Conservation (phyloP, 176 grass and related monocot genomes). For the Hyparrhenia diplandra region DNA sequence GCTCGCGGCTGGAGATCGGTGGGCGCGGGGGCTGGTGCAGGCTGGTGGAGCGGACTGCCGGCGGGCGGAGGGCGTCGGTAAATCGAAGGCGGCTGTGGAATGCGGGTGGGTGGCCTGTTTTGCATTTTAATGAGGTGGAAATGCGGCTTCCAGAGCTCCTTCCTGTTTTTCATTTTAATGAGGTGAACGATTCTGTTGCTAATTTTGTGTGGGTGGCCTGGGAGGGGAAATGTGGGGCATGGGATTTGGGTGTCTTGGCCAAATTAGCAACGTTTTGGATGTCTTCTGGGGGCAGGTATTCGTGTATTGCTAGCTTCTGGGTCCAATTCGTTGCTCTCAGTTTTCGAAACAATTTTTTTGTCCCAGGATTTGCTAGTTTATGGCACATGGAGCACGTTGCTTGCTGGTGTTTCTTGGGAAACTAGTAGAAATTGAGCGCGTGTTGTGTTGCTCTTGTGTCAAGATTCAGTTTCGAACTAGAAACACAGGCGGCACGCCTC, state of each 20-base stretch:
- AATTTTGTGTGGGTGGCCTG: neutral
- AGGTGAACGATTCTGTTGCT: constrained; percentile 10
- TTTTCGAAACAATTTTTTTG: neutral
- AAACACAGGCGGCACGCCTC: neutral
- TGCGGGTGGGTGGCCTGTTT: constrained; percentile 19
- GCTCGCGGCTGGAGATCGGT: constrained; percentile 33
- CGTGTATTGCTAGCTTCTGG: neutral
- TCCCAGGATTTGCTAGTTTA: constrained; percentile 3
- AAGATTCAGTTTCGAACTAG: neutral
- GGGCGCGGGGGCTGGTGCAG: neutral
- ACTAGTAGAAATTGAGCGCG: neutral
- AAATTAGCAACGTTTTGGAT: neutral
- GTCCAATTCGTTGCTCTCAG: constrained; percentile 3
- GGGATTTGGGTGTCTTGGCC: constrained; percentile 5
- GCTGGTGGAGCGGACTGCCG: neutral
- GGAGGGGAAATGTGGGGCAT: constrained; percentile 4
- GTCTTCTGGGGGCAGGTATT: neutral
- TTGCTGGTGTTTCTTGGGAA: neutral
- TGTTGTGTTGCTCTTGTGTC: neutral
- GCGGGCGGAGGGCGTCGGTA: neutral
- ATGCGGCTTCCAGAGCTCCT: neutral
- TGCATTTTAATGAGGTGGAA: neutral
- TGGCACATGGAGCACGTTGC: neutral
- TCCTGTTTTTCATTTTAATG: neutral
- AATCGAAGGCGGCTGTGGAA: constrained; percentile 5